Evolutionary conservation across 352 stramenopile genomes (phyloP), one percentile per base, ranked within the genome.

Genomic region (Pythium folliculosum): DNA sequence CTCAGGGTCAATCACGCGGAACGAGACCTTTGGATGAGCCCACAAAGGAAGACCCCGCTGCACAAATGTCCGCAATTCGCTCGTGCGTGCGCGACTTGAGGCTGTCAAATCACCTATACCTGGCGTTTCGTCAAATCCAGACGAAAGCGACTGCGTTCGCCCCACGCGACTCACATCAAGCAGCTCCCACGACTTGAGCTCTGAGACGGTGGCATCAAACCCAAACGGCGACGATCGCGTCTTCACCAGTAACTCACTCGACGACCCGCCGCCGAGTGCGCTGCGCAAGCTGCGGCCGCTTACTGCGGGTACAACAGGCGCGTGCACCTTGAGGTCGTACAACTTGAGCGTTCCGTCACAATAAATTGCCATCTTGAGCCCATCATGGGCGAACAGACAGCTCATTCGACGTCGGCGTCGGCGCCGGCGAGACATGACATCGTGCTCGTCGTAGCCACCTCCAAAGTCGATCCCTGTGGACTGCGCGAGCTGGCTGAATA

Each of bases 21-120:
- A 94, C 12, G 68, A 79, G 44, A 90, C 77, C 60, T 92, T 94
- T 19, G 86, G 86, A 52, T 92, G 86, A 0, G 86, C 86, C 86
- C 86, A 94, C 3, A 94, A 55, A 17, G 86, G 84, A 19, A 94
- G 55, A 14, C 78, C 82, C 47, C 80, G 72, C 63, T 86, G 82
- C 16, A 76, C 71, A 69, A 82, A 92, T 12, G 86, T 90, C 23
- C 82, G 81, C 23, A 94, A 63, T 65, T 94, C 86, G 37, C 67
- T 69, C 5, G 47, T 61, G n/a, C 55, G 60, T 13, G 51, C 17
- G 16, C 52, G 50, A 2, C 40, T 13, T 8, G 37, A 53, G 0
- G 63, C 45, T 17, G 35, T 43, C 32, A 69, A 21, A 30, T 66
- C 60, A n/a, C 21, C 21, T 12, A 17, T 22, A 32, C 14, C n/a